Conservation (phyloP, 495 filamentous ascomycete species). For the Neurospora terricola region DNA sequence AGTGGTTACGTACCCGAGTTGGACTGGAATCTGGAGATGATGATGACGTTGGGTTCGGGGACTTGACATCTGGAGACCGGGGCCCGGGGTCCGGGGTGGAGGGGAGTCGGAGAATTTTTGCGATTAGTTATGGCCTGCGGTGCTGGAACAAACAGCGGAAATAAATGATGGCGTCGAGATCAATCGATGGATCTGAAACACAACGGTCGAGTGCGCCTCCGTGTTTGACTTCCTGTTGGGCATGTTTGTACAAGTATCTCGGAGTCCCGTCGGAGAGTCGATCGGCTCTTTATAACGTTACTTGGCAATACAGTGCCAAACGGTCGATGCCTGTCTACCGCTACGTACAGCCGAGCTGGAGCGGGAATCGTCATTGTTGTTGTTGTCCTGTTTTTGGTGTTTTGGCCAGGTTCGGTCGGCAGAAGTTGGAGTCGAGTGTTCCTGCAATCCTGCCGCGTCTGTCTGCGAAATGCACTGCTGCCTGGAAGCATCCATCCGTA, state of each 20-base stretch:
- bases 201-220: neutral
- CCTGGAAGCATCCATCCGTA: neutral
- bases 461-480: neutral
- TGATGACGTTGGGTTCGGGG: neutral
- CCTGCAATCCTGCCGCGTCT: neutral
- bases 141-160: neutral
- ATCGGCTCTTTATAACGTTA: neutral
- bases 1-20: neutral
- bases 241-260: neutral
- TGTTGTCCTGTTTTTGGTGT: neutral
- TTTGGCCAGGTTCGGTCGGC: neutral
- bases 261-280: neutral
- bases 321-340: neutral
- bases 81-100: too few species aligned
- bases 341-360: fast-evolving
- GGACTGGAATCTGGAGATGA: neutral
- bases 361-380: neutral
- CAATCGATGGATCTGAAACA: neutral
- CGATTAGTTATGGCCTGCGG: neutral
- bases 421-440: neutral
- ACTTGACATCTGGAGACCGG: too few species aligned
- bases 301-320: neutral
- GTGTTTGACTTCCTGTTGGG: neutral
- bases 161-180: neutral
- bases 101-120: too few species aligned